Base-by-base conservation (phyloP, 2,329 filamentous ascomycete genomes). In the Nigrospora oryzae region DNA sequence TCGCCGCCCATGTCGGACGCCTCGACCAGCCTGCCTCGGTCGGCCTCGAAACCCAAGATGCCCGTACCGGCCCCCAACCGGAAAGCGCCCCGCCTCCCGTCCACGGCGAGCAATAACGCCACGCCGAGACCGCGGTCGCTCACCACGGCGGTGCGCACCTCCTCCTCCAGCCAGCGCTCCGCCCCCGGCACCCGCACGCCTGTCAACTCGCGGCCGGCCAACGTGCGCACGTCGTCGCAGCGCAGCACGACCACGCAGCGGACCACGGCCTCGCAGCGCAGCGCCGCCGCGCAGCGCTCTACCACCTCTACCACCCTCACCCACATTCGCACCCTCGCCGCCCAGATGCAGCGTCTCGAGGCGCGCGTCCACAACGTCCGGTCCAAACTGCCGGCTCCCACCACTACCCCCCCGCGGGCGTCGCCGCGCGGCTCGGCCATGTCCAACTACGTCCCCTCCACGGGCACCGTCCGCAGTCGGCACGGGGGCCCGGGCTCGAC, bases 261-360 rank as follows among this genome's bases (percentile, higher is more conserved):
- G 23, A 28, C 23, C 23, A 28, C 23, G 23, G 23, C 23, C 7
- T 28, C 23, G 5, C 23, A 28, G 23, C 23, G 23, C 23, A 28
- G 67, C 49, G 70, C 68, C 50, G 58, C 67, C 17, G 67, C 70
- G 15, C 66, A 76, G 54, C 73, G 68, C 49, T 54, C 80, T 35
- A 75, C 78, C 23, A 70, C 73, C 43, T 82, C 74, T 49, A 80
- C 71, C 50, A 97, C 93, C 2, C 79, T 98, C 41, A 86, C 86
- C 53, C 93, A 98, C 62, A 95, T 98, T 58, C 88, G 91, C 51
- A 86, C 84, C 30, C 81, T 98, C 52, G 95, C 94, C 47, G 90
- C 89, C 28, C 93, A 97, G 67, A 96, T 97, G 89, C 89, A 96
- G 65, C 87, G 89, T 53, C 82, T 98, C 49, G 93, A 97, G 63